These are phyloP conservation scores for Elsinoe batatas DNA, from an alignment of 2,329 filamentous ascomycete genomes.

Conservation along the genomic window DNA sequence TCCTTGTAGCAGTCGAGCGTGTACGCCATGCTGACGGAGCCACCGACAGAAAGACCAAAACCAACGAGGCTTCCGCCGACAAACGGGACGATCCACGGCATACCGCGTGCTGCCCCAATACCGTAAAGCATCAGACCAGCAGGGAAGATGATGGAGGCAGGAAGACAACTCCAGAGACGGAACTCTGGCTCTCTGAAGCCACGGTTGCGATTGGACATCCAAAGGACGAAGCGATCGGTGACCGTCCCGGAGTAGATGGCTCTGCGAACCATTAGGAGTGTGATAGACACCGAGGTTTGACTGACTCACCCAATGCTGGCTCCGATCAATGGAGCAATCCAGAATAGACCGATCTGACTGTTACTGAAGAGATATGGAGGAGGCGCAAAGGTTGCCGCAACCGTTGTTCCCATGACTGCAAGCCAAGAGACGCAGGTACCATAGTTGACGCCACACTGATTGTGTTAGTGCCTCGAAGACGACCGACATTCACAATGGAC, in stretches of 20 bases:
- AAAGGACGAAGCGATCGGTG: conserved; percentile 17
- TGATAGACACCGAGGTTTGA: background rate
- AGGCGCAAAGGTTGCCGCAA: conserved; percentile 12
- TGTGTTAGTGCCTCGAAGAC: background rate
- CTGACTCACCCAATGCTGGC: conserved; percentile 14
- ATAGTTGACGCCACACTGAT: conserved; percentile 15
- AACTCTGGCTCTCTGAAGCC: conserved; percentile 21
- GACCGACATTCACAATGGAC: background rate
- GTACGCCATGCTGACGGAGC: conserved; percentile 17
- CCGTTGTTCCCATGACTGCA: conserved; percentile 14
- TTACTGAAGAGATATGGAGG: conserved; percentile 14
- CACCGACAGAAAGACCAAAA: conserved; percentile 16
- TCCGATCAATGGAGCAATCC: conserved; percentile 15
- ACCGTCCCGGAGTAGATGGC: conserved; percentile 15
- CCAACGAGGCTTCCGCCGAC: conserved; percentile 18
- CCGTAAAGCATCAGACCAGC: conserved; percentile 18
- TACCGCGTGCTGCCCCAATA: conserved; percentile 15
- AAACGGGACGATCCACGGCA: conserved; percentile 18
- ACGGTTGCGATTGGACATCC: conserved; percentile 19
- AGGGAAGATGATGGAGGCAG: conserved; percentile 16
- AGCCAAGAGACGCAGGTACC: conserved; percentile 16
- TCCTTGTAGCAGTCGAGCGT: conserved; percentile 18
- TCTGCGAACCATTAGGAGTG: background rate
- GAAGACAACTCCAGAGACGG: conserved; percentile 17
- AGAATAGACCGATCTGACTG: conserved; percentile 11